Percentiles rank a stretch among this genome's conserved stretches.
Evolutionary conservation across 805 yeast species (phyloP).

Genomic region (Kluyveromyces lactis): DNA sequence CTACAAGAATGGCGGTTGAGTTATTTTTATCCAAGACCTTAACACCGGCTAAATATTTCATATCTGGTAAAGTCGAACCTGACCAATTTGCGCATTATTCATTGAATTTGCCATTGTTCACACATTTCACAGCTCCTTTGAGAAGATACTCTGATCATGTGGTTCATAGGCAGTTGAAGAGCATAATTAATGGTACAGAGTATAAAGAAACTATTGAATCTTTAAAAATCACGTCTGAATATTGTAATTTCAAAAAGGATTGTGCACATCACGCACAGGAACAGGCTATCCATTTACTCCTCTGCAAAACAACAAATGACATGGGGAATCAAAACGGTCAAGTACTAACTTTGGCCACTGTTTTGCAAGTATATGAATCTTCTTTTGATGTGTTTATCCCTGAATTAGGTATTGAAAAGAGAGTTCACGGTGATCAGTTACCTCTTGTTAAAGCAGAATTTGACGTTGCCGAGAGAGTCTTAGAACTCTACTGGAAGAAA

Average conservation of each 20-base stretch:
- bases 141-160: conserved; percentile 87
- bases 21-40: conserved; percentile 73
- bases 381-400: conserved; percentile 91
- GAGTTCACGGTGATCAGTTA: conserved; percentile 95
- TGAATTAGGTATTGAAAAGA: conserved; percentile 88
- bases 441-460: conserved; percentile 91
- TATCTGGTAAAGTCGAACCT: conserved; percentile 81
- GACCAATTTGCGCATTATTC: conserved; percentile 73
- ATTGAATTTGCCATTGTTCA: conserved; percentile 74
- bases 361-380: conserved; percentile 88
- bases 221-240: conserved; percentile 75
- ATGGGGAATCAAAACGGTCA: conserved; percentile 71
- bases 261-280: conserved; percentile 91
- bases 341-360: conserved; percentile 74
- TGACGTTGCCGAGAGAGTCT: conserved; percentile 53
- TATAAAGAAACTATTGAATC: conserved; percentile 54
- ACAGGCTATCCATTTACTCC: conserved; percentile 80
- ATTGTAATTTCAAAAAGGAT: conserved; percentile 91
- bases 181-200: conserved; percentile 40
- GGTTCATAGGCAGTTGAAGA: conserved; percentile 85
- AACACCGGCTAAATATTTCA: conserved; percentile 76
- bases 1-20: conserved; percentile 65
- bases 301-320: conserved; percentile 76
- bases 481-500: conserved; percentile 87
- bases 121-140: conserved; percentile 90